Evolutionary conservation across 371 early-diverging fungal genomes (phyloP).

Genomic region (Batrachochytrium dendrobatidis): DNA sequence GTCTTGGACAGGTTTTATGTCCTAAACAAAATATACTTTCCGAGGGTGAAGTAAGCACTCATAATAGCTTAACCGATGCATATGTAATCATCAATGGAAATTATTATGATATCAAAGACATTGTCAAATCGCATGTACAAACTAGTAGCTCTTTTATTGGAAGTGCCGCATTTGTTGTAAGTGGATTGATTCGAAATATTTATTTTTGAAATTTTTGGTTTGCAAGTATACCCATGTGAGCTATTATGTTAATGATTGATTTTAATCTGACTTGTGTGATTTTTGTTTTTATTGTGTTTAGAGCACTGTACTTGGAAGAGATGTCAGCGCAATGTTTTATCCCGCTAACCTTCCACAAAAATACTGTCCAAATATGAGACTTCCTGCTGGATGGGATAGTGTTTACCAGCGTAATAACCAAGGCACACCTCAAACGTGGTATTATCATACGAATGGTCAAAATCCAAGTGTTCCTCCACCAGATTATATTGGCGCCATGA

Average conservation of each 20-base stretch:
- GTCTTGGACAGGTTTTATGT: conserved; percentile 78
- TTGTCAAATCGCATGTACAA: conserved; percentile 20
- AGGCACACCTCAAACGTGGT: not conserved
- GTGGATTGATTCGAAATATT: too few species aligned
- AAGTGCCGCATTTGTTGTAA: too few species aligned
- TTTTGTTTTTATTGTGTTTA: too few species aligned
- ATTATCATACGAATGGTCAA: not conserved
- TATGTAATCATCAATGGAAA: conserved; percentile 21
- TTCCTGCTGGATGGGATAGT: conserved; percentile 32
- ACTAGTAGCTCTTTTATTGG: too few species aligned
- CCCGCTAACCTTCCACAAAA: conserved; percentile 14
- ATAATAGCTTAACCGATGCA: conserved; percentile 8
- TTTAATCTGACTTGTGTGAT: not conserved
- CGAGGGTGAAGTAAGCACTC: conserved; percentile 20
- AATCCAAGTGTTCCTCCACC: not conserved
- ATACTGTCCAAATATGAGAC: conserved; percentile 30
- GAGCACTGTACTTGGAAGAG: conserved; percentile 18
- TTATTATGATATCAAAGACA: conserved; percentile 25
- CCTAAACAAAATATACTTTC: conserved; percentile 69
- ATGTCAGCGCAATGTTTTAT: conserved; percentile 31
- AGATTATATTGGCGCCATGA: not conserved
- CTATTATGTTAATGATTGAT: conserved; percentile 15
- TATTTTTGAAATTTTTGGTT: too few species aligned
- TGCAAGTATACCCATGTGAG: too few species aligned
- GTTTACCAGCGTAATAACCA: not conserved